Evolutionary conservation across 352 stramenopile species (phyloP).

Genomic region (Globisporangium acanthophoron): DNA sequence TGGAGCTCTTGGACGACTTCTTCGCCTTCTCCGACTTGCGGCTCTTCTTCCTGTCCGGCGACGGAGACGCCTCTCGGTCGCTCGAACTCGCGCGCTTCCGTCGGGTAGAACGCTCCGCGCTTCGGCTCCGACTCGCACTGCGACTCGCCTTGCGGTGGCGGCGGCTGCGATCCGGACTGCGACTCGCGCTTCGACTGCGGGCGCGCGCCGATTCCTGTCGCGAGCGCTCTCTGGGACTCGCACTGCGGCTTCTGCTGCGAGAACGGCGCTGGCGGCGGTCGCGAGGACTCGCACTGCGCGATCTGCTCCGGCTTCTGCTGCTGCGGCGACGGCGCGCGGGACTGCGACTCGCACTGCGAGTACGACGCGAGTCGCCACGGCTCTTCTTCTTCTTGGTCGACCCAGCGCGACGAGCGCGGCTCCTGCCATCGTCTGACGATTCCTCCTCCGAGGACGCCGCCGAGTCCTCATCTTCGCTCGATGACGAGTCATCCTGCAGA

Average conservation of each 20-base stretch:
- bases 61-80: neutral
- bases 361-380: constrained; percentile 5
- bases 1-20: constrained; percentile 22
- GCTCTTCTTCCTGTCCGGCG: constrained; percentile 23
- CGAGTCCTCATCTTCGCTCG: constrained; percentile 23
- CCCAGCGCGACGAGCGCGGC: constrained; percentile 2
- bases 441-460: constrained; percentile 6
- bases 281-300: constrained; percentile 10
- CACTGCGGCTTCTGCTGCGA: constrained; percentile 4
- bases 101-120: neutral
- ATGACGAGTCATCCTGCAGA: constrained; percentile 22
- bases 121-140: constrained; percentile 10
- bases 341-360: constrained; percentile 12
- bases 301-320: constrained; percentile 5
- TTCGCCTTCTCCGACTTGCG: constrained; percentile 21
- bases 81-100: neutral
- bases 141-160: constrained; percentile 15
- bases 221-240: constrained; percentile 5
- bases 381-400: constrained; percentile 9
- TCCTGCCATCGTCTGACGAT: neutral
- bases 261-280: neutral
- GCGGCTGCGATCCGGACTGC: constrained; percentile 10
- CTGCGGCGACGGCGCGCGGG: neutral
- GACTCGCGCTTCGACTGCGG: constrained; percentile 27
- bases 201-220: neutral